Evolutionary conservation across 441 rosid genomes (phyloP).

Genomic region (Populus hybrid): DNA sequence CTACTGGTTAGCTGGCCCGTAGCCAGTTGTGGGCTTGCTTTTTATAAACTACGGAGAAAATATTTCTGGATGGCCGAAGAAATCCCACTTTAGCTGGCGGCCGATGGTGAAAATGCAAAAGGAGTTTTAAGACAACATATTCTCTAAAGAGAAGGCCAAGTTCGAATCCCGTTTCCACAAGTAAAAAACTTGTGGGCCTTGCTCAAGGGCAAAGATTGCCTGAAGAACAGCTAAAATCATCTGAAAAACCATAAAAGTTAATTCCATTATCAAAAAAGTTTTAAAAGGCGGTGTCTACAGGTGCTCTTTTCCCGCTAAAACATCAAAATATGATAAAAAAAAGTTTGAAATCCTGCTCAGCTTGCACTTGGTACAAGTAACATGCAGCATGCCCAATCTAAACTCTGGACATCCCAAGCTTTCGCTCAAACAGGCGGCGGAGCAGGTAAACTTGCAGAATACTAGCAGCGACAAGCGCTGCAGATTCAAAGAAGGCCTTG

Average conservation of each 20-base stretch:
- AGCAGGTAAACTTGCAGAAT: conserved; percentile 67
- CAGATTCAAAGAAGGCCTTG: conserved; percentile 63
- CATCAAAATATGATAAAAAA: background rate
- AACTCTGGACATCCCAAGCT: conserved; percentile 67
- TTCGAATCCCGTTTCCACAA: background rate
- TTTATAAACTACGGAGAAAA: background rate
- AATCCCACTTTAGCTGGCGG: background rate
- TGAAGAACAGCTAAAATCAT: background rate
- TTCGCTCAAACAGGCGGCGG: conserved; percentile 57
- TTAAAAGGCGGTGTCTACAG: background rate
- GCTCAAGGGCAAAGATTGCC: background rate
- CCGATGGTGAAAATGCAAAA: background rate
- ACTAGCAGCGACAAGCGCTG: conserved; percentile 58
- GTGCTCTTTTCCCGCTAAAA: conserved; percentile 8
- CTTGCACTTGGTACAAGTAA: conserved; percentile 3
- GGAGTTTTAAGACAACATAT: background rate
- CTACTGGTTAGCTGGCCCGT: background rate
- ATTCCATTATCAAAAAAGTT: background rate
- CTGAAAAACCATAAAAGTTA: background rate
- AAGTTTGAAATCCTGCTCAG: conserved; percentile 16
- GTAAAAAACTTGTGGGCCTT: background rate
- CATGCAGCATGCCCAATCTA: conserved; percentile 20
- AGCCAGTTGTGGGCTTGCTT: background rate
- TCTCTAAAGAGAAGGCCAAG: background rate
- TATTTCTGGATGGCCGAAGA: background rate